phyloP scores from a whole-genome alignment of 768 basidiomycete genomes.

The Boletus bicolor region DNA sequence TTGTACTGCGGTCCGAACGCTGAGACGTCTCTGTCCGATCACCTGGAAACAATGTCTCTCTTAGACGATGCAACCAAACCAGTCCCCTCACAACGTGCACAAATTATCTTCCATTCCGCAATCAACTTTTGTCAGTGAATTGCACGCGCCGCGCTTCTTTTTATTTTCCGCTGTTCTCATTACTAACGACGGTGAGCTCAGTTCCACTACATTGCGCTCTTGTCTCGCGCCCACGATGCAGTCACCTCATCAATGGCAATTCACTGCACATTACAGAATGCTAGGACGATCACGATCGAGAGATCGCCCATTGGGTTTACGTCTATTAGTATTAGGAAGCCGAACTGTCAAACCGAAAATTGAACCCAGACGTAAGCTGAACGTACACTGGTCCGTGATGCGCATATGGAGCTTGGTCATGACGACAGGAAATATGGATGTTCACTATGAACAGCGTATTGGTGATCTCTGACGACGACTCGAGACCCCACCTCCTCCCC shows the following conservation, averaged over 20 bases:
- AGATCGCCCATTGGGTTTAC: slow-evolving; percentile 14
- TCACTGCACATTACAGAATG: not conserved
- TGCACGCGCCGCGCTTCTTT: not conserved
- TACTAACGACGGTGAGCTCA: not conserved
- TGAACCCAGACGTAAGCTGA: not conserved
- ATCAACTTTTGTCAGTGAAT: not conserved
- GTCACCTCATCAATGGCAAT: not conserved
- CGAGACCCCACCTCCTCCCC: slow-evolving; percentile 6
- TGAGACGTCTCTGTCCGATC: not conserved
- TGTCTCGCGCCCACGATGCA: not conserved
- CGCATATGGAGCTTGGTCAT: not conserved
- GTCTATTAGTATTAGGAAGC: not conserved
- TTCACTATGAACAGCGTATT: not conserved
- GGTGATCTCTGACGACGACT: not conserved
- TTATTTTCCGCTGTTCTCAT: not conserved
- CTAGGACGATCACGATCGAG: slow-evolving; percentile 18
- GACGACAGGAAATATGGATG: not conserved
- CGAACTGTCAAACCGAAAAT: not conserved
- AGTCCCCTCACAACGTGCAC: not conserved
- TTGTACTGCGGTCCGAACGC: slow-evolving; percentile 16
- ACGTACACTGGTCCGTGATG: not conserved
- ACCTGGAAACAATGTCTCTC: slow-evolving; percentile 2
- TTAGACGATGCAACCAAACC: not conserved
- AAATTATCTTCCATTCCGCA: not conserved
- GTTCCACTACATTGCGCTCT: not conserved